Evolutionary conservation across 2,329 filamentous ascomycete species (phyloP).

Genomic region (Colletotrichum spinosum): DNA sequence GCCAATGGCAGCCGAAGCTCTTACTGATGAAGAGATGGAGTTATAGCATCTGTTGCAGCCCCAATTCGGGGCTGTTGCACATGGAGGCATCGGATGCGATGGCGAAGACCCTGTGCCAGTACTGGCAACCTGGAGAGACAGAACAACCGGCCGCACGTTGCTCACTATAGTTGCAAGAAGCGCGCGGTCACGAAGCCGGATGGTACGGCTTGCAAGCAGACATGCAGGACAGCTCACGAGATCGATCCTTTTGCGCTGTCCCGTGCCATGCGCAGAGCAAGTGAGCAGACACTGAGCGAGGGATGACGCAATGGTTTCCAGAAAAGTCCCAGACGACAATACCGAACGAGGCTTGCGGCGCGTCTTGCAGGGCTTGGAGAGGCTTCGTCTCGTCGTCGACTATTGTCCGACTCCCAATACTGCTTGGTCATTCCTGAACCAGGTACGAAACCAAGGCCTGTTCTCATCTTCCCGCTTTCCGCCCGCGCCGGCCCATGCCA

Average conservation of each 20-base stretch:
- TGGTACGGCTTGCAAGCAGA: conserved; percentile 29
- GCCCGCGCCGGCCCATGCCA: conserved; percentile 12
- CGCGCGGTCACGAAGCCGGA: conserved; percentile 3
- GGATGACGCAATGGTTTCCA: no score
- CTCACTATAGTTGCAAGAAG: neutral
- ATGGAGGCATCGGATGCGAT: conserved; percentile 21
- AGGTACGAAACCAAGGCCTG: conserved; percentile 4
- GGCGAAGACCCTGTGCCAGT: neutral
- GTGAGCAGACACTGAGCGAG: no score
- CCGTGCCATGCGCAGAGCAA: neutral
- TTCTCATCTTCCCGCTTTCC: neutral
- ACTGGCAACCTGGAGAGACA: no score
- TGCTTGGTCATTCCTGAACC: no score
- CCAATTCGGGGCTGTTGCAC: conserved; percentile 22
- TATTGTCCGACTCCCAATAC: no score
- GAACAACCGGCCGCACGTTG: neutral
- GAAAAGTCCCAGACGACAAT: no score
- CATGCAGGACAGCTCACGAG: conserved; percentile 30
- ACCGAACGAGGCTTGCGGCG: no score
- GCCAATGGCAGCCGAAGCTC: no score
- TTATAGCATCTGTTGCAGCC: neutral
- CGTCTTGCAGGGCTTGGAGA: no score
- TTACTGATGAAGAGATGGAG: no score
- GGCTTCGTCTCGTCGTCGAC: no score
- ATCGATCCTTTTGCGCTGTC: conserved; percentile 3